Percentiles rank a stretch among this genome's conserved stretches.
Evolutionary conservation across 345 rosid genomes (phyloP).

Genomic region (Eutrema heterophyllum): DNA sequence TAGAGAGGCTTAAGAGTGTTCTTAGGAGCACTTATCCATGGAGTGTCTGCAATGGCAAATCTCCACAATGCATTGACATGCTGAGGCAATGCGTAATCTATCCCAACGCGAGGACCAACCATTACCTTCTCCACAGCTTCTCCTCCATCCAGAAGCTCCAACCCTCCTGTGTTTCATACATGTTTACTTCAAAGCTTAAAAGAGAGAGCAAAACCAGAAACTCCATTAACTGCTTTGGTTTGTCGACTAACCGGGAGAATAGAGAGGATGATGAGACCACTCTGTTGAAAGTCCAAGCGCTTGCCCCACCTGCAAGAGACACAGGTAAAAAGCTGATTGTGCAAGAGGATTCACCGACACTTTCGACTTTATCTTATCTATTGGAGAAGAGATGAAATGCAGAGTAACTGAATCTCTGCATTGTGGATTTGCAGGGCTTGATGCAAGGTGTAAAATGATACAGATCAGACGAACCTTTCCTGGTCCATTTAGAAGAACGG

Average conservation of each 20-base stretch:
- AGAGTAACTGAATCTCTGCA: neutral
- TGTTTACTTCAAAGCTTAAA: neutral
- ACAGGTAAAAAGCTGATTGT: neutral
- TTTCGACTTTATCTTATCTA: too few species aligned
- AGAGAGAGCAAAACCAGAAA: neutral
- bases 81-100: slow-evolving; percentile 79
- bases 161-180: slow-evolving; percentile 52
- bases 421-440: neutral
- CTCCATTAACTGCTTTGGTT: neutral
- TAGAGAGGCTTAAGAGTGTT: slow-evolving; percentile 60
- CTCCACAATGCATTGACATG: slow-evolving; percentile 85
- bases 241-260: slow-evolving; percentile 55
- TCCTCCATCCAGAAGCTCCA: slow-evolving; percentile 84
- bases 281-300: slow-evolving; percentile 86
- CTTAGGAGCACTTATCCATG: slow-evolving; percentile 95
- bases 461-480: slow-evolving; percentile 64
- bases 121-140: slow-evolving; percentile 58
- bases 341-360: neutral
- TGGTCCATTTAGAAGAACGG: slow-evolving; percentile 80
- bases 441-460: neutral
- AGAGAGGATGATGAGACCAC: slow-evolving; percentile 89
- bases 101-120: slow-evolving; percentile 86
- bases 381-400: neutral
- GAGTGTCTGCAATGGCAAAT: slow-evolving; percentile 74
- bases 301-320: slow-evolving; percentile 65